A percentile compares a stretch with the other conserved stretches of the same genome.
Conservation (phyloP, 2,329 filamentous ascomycete species). For the Rutstroemia sp. region DNA sequence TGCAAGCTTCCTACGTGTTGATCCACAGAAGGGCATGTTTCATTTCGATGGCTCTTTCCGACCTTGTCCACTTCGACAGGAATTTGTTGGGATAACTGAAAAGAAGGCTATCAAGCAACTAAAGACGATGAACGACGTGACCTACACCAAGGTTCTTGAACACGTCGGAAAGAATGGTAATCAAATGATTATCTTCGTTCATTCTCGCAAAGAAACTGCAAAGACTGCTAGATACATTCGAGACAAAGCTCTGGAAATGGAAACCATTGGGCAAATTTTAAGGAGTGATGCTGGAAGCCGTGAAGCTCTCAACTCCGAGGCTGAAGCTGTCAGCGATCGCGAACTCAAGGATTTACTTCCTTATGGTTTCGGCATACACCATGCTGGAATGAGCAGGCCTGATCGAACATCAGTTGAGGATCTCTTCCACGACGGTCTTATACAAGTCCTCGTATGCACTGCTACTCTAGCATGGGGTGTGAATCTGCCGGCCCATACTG, state of each 20-base stretch:
- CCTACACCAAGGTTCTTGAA: constrained; percentile 94
- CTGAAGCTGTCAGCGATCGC: constrained; percentile 72
- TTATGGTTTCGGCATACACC: constrained; percentile 96
- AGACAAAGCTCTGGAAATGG: constrained; percentile 93
- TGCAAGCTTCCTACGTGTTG: constrained; percentile 87
- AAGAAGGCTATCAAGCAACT: constrained; percentile 98
- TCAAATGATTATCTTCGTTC: constrained; percentile 98
- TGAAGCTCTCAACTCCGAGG: constrained; percentile 80
- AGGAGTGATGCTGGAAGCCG: constrained; percentile 82
- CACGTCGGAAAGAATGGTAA: constrained; percentile 89
- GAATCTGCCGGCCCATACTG: constrained; percentile 93
- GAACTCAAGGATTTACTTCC: constrained; percentile 92
- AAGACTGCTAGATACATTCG: constrained; percentile 95
- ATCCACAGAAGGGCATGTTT: constrained; percentile 78
- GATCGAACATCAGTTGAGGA: constrained; percentile 95
- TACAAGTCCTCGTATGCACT: constrained; percentile 94
- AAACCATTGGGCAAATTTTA: constrained; percentile 93
- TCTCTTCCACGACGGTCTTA: constrained; percentile 81
- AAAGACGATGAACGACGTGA: constrained; percentile 99
- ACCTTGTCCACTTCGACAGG: constrained; percentile 89
- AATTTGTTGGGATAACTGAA: constrained; percentile 95
- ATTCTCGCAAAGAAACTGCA: constrained; percentile 95
- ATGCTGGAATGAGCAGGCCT: constrained; percentile 93
- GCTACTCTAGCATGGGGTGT: constrained; percentile 99
- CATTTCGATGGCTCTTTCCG: constrained; percentile 94